Base-by-base conservation (phyloP, 345 rosid genomes). In the Aegle marmelos region DNA sequence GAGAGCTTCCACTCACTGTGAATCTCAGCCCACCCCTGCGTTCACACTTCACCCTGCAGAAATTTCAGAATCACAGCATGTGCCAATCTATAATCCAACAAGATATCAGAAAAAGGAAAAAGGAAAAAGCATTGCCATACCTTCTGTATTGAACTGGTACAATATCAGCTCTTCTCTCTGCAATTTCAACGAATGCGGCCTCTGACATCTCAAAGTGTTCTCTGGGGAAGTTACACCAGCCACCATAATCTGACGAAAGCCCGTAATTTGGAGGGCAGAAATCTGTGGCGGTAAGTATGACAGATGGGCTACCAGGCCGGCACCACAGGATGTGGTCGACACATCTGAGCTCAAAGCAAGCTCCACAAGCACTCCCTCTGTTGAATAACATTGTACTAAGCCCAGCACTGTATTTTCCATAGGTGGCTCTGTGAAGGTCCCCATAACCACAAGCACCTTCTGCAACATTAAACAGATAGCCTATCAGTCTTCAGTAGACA, bases 401-500 rank as follows among this genome's bases (percentile, higher is more conserved):
- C 72, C 97, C 95, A 54, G 97, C 94, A 84, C 90, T 90, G 86
- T 87, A 83, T 74, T 82, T 83, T 7, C 93, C 98, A 75, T 90
- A 95, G 83, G 84, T 84, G 76, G 89, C 87, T 82, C 69, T 88
- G 78, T 85, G 91, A 78, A 95, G 89, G 79, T 91, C 98, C 62
- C 97, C 98, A 79, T 90, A 93, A 54, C 98, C 98, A 82, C 98
- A 95, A 73, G 98, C 98, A 68, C 98, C 98, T 79, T 87, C 98
- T 93, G 86, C 82, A 75, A 80, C 33, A 80, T 48, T 53, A 76
- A 76, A 68, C 50, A 81, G 64, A 72, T 22, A 5, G 22, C 9
- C 37, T 45, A 30, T 56, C 13, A 31, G 27, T 17, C 4, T 30
- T 75, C 57, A 63, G 6, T n/a, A 7, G 63, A 36, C 60, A 73